These are phyloP conservation scores for Scedosporium minutisporum DNA, from an alignment of 2,329 filamentous ascomycete genomes.

Conservation along the genomic window DNA sequence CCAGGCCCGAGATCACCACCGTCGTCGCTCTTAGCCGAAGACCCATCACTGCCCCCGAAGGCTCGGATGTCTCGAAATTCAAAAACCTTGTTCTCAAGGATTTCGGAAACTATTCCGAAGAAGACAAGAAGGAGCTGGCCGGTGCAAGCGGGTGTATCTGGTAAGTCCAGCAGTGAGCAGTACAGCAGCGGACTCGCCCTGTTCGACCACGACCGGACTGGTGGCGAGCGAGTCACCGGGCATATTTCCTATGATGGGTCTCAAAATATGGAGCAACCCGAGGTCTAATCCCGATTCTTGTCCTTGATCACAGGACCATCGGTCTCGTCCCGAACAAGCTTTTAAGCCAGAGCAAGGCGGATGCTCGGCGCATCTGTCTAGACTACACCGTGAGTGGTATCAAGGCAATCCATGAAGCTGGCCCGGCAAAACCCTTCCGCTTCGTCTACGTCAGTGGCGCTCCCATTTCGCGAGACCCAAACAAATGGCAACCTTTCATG, in stretches of 20 bases:
- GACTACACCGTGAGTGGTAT: conserved; percentile 21
- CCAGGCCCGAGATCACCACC: conserved; percentile 23
- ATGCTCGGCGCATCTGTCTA: conserved; percentile 29
- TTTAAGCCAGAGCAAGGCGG: conserved; percentile 19
- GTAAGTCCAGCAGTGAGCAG: conserved; percentile 14
- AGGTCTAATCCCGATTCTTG: not conserved
- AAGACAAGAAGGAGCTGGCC: conserved; percentile 26
- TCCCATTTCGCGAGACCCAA: conserved; percentile 31
- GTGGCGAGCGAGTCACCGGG: too few species aligned
- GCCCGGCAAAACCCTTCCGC: conserved; percentile 24
- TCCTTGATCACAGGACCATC: conserved; percentile 22
- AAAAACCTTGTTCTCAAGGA: conserved; percentile 28
- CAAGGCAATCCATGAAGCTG: conserved; percentile 21
- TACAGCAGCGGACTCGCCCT: too few species aligned
- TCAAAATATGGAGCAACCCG: too few species aligned
- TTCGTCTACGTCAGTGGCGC: conserved; percentile 42
- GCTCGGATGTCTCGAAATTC: conserved; percentile 24
- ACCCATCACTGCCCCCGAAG: conserved; percentile 18
- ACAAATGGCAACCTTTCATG: conserved; percentile 27
- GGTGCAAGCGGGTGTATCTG: conserved; percentile 34
- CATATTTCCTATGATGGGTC: too few species aligned
- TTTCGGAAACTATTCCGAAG: conserved; percentile 29
- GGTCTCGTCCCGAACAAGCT: conserved; percentile 29
- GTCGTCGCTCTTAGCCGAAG: conserved; percentile 32
- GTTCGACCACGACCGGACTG: too few species aligned